These are phyloP conservation scores for Fusarium papillatum DNA, from an alignment of 2,329 filamentous ascomycete genomes.

Conservation along the genomic window DNA sequence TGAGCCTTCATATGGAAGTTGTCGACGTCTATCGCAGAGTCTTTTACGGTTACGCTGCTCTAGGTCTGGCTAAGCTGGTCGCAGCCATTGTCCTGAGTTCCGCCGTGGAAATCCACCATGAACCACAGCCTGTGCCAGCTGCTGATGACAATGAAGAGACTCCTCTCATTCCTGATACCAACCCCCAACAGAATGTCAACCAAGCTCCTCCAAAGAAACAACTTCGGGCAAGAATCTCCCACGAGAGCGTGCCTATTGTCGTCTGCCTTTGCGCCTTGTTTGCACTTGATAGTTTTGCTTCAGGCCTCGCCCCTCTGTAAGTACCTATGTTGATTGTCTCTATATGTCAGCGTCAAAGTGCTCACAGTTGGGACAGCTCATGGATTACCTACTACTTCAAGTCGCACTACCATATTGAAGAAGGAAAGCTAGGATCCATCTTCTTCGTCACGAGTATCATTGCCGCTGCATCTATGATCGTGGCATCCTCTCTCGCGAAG, in stretches of 20 bases:
- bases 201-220: slow-evolving; percentile 12
- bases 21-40: slow-evolving; percentile 66
- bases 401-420: slow-evolving; percentile 60
- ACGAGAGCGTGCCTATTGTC: slow-evolving; percentile 66
- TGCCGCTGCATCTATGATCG: slow-evolving; percentile 63
- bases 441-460: slow-evolving; percentile 68
- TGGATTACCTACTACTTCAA: slow-evolving; percentile 71
- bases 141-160: slow-evolving; percentile 32
- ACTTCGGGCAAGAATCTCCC: slow-evolving; percentile 70
- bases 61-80: slow-evolving; percentile 70
- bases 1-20: slow-evolving; percentile 56
- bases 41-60: slow-evolving; percentile 55
- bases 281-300: slow-evolving; percentile 77
- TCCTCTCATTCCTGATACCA: slow-evolving; percentile 39
- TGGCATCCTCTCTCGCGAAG: slow-evolving; percentile 67
- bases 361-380: slow-evolving; percentile 57
- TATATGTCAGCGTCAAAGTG: fast-evolving
- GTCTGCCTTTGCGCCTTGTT: slow-evolving; percentile 77
- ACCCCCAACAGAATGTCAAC: fast-evolving
- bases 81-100: slow-evolving; percentile 64
- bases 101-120: slow-evolving; percentile 56
- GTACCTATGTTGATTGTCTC: slow-evolving; percentile 46
- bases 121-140: not conserved
- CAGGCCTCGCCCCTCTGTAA: slow-evolving; percentile 75
- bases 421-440: slow-evolving; percentile 65